Base-by-base conservation (phyloP, 2,329 filamentous ascomycete genomes). In the Mariannaea sp. region DNA sequence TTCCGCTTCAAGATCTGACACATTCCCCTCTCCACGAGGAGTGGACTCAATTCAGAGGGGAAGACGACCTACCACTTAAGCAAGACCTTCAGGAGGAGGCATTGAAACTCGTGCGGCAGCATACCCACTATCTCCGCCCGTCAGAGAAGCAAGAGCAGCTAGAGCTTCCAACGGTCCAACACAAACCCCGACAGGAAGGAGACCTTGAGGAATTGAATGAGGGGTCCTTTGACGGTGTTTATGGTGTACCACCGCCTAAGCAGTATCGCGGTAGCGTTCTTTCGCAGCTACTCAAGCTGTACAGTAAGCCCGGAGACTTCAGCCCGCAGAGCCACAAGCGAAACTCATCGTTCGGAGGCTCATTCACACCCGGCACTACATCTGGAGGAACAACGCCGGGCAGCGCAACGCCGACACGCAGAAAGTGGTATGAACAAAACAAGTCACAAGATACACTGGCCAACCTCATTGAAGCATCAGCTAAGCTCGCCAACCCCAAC, bases 401-500 rank as follows among this genome's bases (percentile, higher is more conserved):
- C 5, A 68, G 71, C 2, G 67, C 70, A 2, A 79, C 76, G 3
- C 77, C 77, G 5, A 77, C 65, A 30, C 69, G 71, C 36, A 71
- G 68, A 55, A 79, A 79, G 51, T 79, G 77, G 77, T 79, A 79
- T 60, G 74, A 78, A 43, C 72, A 77, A 60, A 75, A 77, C 56
- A 72, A 71, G 6, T 79, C 77, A 1, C 71, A 73, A 36, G 77
- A 79, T 19, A 79, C 77, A 0, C 67, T 79, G 19, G 71, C 74
- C 55, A 79, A 75, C 42, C 70, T 79, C 30, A 73, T 78, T 9
- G 75, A 74, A 49, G 77, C 77, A n/a, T 78, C 77, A 1, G 72
- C 73, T 4, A 71, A 62, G 53, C 70, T 77, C 12, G 75, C 73
- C 7, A 74, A 73, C 39, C 72, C 61, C 35, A 66, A 61, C 38